Evolutionary conservation across 75 land plant species (phyloP).

Genomic region (Adiantum capillusveneris): DNA sequence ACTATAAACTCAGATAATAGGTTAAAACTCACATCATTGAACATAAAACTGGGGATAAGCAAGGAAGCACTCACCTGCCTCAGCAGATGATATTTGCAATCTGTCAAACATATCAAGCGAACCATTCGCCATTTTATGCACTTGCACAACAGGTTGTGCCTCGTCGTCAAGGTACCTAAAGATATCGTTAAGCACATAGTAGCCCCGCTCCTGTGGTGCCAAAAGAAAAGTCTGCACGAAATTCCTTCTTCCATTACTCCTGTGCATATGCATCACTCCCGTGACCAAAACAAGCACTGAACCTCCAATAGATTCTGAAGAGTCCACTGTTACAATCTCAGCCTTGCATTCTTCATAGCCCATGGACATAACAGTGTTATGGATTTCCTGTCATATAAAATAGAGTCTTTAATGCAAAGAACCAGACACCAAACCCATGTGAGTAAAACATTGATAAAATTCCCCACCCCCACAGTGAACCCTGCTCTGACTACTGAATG

Average conservation of each 20-base stretch:
- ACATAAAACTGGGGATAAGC: background rate
- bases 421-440: too few relatives aligned
- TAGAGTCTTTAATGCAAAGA: too few relatives aligned
- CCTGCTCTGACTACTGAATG: too few relatives aligned
- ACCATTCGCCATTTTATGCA: background rate
- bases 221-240: slow-evolving; percentile 61
- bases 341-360: slow-evolving; percentile 32
- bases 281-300: slow-evolving; percentile 63
- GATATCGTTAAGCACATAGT: slow-evolving; percentile 54
- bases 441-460: too few relatives aligned
- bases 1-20: too few relatives aligned
- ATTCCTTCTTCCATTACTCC: slow-evolving; percentile 25
- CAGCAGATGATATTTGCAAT: slow-evolving; percentile 1
- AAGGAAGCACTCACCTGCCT: background rate
- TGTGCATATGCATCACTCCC: slow-evolving; percentile 28
- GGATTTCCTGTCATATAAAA: slow-evolving; percentile 3
- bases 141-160: slow-evolving; percentile 7
- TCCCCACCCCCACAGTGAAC: too few relatives aligned
- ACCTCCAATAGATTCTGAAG: slow-evolving; percentile 43
- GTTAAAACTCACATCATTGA: too few relatives aligned
- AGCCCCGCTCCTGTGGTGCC: slow-evolving; percentile 70
- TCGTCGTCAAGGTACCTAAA: slow-evolving; percentile 41
- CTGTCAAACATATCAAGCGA: slow-evolving; percentile 2
- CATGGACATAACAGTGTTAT: slow-evolving; percentile 36
- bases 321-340: slow-evolving; percentile 60